phyloP scores from a whole-genome alignment of 257 asterid genomes.

The Fraxinus cuspidata region DNA sequence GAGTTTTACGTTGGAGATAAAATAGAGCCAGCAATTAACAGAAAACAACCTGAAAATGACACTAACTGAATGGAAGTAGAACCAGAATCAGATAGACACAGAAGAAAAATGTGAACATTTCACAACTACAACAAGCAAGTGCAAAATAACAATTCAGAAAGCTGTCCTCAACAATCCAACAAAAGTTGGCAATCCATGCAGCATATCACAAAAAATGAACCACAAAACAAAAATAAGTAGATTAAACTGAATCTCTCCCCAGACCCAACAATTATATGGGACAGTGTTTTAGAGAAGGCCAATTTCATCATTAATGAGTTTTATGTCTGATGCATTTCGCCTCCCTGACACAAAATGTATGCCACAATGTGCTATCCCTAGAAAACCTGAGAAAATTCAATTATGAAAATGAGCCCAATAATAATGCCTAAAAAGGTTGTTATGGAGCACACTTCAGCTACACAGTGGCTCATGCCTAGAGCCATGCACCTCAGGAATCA shows the following conservation, averaged over 20 bases:
- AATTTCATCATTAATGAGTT: too few species aligned
- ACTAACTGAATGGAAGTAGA: constrained; percentile 1
- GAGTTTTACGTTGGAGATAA: constrained; percentile 2
- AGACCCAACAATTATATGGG: background rate
- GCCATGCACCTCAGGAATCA: background rate
- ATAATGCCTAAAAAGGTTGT: background rate
- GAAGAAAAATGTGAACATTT: background rate
- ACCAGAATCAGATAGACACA: background rate
- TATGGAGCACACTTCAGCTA: background rate
- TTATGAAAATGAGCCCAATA: background rate
- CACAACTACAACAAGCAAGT: constrained; percentile 9
- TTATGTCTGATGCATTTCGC: background rate
- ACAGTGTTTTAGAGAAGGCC: background rate
- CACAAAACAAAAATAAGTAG: background rate
- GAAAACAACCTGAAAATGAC: background rate
- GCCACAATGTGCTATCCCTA: background rate
- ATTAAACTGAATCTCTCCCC: background rate
- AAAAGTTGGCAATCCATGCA: background rate
- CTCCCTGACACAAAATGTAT: background rate
- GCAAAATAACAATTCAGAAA: background rate
- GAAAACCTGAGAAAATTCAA: background rate
- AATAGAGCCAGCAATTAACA: constrained; percentile 3
- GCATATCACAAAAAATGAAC: background rate
- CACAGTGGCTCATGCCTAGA: background rate
- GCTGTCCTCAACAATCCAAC: background rate